Evolutionary conservation across 2,329 filamentous ascomycete species (phyloP), one percentile per base, ranked within the genome.

Genomic region (Stagonosporopsis chrysanthemi): DNA sequence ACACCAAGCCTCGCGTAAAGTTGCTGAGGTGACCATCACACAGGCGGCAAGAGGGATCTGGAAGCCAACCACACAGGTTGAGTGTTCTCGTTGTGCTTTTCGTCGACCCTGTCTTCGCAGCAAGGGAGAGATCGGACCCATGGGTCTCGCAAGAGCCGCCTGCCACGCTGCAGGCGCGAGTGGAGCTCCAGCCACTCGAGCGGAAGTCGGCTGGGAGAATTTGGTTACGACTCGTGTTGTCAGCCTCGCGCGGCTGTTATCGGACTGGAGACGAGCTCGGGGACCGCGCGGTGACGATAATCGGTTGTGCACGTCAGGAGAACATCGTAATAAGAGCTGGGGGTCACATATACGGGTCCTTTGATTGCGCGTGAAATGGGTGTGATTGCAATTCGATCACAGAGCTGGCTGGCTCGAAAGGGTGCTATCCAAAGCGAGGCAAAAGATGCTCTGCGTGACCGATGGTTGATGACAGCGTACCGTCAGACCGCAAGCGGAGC

Each of bases 61-160:
- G 43, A 9, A 22, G 15, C 54, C 48, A 51, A 50, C 52, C 59
- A 56, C 40, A 49, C 28, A 36, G 22, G 26, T 24, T n/a, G 17
- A 12, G 39, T 26, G 36, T 69, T 69, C 45, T 68, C 60, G 64
- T 64, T 55, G 44, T 50, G 24, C 38, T 54, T 55, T 39, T 51
- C 28, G 45, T 51, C 42, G 56, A 33, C 39, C 29, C 12, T 22
- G 44, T 8, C 23, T 28, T 46, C 22, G 23, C 44, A 17, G 41
- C 28, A 60, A 60, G 51, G 56, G 44, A 36, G 11, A 15, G 4
- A 6, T 38, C 29, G 26, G 29, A 47, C 26, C 31, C 29, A 33
- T 23, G 44, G n/a, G 5, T 29, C 23, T 35, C 33, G 23, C 40
- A 49, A 41, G 28, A 43, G 7, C 17, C 4, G 31, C 40, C 39